Evolutionary conservation across 768 basidiomycete genomes (phyloP).

Genomic region (Leccinum variicolor): DNA sequence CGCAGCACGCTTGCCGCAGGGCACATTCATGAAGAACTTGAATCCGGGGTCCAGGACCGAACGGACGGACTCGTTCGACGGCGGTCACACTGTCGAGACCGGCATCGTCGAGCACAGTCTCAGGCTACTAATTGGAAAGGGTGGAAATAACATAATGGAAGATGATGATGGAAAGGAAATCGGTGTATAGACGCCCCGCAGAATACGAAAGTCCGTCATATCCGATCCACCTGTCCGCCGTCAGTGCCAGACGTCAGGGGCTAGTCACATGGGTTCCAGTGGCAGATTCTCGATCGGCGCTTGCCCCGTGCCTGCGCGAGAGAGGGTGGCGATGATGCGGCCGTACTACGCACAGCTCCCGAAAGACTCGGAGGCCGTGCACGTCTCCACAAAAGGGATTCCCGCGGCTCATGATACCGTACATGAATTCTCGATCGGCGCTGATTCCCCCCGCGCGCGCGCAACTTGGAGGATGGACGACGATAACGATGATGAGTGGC

Average conservation of each 20-base stretch:
- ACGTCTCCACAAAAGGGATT: neutral
- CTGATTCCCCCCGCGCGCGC: neutral
- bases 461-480: neutral
- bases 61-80: neutral
- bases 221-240: neutral
- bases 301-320: neutral
- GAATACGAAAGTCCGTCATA: neutral
- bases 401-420: neutral
- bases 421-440: neutral
- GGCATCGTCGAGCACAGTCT: neutral
- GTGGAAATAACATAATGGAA: neutral
- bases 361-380: neutral
- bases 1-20: neutral
- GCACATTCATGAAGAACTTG: neutral
- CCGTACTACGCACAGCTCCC: neutral
- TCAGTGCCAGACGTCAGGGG: neutral
- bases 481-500: neutral
- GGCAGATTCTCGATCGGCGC: neutral
- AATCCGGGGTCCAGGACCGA: neutral
- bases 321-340: neutral
- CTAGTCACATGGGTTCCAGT: neutral
- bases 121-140: neutral
- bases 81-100: neutral
- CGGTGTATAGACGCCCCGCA: neutral
- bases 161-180: neutral